Evolutionary conservation across 441 rosid genomes (phyloP).

Genomic region (Lepidium campestre): DNA sequence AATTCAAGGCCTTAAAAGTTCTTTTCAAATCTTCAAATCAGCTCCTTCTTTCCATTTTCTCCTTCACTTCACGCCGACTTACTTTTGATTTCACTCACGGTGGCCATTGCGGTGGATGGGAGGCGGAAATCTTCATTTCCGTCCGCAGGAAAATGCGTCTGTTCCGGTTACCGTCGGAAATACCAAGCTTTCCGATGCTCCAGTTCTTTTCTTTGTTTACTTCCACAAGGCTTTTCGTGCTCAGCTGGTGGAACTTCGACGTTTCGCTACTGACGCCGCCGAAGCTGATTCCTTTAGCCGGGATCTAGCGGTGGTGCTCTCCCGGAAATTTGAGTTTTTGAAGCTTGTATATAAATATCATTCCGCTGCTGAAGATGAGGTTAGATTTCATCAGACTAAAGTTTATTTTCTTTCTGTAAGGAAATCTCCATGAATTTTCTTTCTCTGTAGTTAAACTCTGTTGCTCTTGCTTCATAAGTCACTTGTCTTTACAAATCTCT

Average conservation of each 20-base stretch:
- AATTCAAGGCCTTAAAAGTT: slow-evolving; percentile 21
- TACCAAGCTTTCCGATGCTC: slow-evolving; percentile 48
- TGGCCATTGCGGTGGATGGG: slow-evolving; percentile 34
- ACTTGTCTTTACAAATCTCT: too few species aligned
- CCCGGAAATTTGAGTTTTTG: slow-evolving; percentile 52
- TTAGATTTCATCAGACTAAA: slow-evolving; percentile 7
- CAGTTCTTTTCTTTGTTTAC: slow-evolving; percentile 52
- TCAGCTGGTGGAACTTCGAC: slow-evolving; percentile 52
- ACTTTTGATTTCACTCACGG: slow-evolving; percentile 20
- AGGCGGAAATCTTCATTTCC: slow-evolving; percentile 25
- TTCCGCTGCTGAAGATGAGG: slow-evolving; percentile 78
- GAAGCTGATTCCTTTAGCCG: slow-evolving; percentile 17
- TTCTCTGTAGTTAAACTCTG: too few species aligned
- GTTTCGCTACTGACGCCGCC: slow-evolving; percentile 34
- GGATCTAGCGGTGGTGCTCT: slow-evolving; percentile 36
- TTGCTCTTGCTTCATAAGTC: too few species aligned
- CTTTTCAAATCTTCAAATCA: slow-evolving; percentile 25
- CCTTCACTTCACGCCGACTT: neutral
- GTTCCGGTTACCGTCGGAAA: slow-evolving; percentile 1
- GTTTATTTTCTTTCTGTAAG: neutral
- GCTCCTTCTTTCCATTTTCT: slow-evolving; percentile 31
- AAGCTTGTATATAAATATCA: slow-evolving; percentile 66
- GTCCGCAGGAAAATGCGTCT: slow-evolving; percentile 27
- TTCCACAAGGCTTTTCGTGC: slow-evolving; percentile 65
- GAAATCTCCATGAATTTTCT: neutral